Evolutionary conservation across 2,329 filamentous ascomycete species (phyloP).

Genomic region (Colletotrichum euphorbiae): DNA sequence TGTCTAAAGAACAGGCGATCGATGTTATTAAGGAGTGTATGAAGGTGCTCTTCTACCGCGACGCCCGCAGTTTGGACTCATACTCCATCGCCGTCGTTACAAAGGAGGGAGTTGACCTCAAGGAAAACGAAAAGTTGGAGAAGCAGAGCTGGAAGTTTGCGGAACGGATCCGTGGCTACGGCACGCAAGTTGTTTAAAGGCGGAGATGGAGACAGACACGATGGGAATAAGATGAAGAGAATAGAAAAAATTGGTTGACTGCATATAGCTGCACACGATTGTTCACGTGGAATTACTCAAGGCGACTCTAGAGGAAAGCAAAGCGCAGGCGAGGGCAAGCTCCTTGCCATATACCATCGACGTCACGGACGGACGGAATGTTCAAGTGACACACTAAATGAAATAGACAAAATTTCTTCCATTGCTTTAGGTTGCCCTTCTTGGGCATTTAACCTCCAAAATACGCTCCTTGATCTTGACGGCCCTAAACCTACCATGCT

Average conservation of each 20-base stretch:
- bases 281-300: constrained; percentile 4
- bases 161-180: constrained; percentile 93
- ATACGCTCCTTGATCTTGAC: constrained; percentile 38
- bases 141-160: constrained; percentile 98
- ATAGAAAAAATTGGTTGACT: constrained; percentile 27
- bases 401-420: constrained; percentile 38
- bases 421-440: constrained; percentile 36
- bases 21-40: constrained; percentile 90
- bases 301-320: constrained; percentile 3
- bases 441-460: constrained; percentile 34
- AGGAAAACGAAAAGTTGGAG: constrained; percentile 88
- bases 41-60: constrained; percentile 98
- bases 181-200: constrained; percentile 77
- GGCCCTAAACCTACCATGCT: constrained; percentile 26
- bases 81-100: constrained; percentile 94
- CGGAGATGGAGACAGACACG: not conserved
- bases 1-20: constrained; percentile 83
- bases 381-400: constrained; percentile 24
- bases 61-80: constrained; percentile 89
- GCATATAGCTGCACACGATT: constrained; percentile 1
- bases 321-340: not conserved
- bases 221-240: constrained; percentile 23
- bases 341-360: not conserved
- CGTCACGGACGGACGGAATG: not conserved
- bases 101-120: constrained; percentile 87